Percentiles rank a stretch among this genome's conserved stretches.
These are phyloP conservation scores for Penicillium canescens DNA, from an alignment of 495 filamentous ascomycete species.

Conservation along the genomic window DNA sequence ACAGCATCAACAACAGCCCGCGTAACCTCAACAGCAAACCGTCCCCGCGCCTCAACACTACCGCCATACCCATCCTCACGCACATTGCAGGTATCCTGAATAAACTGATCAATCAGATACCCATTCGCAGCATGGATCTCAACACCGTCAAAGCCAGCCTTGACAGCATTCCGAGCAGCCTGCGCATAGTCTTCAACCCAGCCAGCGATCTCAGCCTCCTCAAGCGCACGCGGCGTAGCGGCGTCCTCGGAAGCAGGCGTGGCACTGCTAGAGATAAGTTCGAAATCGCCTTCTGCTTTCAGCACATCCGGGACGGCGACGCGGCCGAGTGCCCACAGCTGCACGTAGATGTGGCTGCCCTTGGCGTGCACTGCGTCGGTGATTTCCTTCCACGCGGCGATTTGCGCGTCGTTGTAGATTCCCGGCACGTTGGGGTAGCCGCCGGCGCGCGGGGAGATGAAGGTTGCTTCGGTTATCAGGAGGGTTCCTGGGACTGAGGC, in stretches of 20 bases:
- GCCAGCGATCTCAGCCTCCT: slow-evolving; percentile 55
- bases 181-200: slow-evolving; percentile 58
- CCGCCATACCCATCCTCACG: slow-evolving; percentile 70
- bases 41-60: slow-evolving; percentile 68
- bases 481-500: slow-evolving; percentile 48
- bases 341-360: slow-evolving; percentile 61
- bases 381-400: slow-evolving; percentile 60
- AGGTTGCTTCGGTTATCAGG: slow-evolving; percentile 61
- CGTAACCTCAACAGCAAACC: slow-evolving; percentile 64
- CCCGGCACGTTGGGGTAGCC: slow-evolving; percentile 58
- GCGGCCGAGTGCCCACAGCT: slow-evolving; percentile 72
- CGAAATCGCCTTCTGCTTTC: slow-evolving; percentile 28
- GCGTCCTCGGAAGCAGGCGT: slow-evolving; percentile 36
- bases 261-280: slow-evolving; percentile 51
- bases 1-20: slow-evolving; percentile 63
- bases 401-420: slow-evolving; percentile 62
- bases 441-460: slow-evolving; percentile 57
- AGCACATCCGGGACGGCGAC: slow-evolving; percentile 42
- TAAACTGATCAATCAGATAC: slow-evolving; percentile 76
- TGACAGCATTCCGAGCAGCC: slow-evolving; percentile 63
- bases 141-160: slow-evolving; percentile 75
- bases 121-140: slow-evolving; percentile 77
- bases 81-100: slow-evolving; percentile 60
- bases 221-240: slow-evolving; percentile 49
- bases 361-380: slow-evolving; percentile 67